Base-by-base conservation (phyloP, 2,329 filamentous ascomycete species). In the Neurospora sp. region DNA sequence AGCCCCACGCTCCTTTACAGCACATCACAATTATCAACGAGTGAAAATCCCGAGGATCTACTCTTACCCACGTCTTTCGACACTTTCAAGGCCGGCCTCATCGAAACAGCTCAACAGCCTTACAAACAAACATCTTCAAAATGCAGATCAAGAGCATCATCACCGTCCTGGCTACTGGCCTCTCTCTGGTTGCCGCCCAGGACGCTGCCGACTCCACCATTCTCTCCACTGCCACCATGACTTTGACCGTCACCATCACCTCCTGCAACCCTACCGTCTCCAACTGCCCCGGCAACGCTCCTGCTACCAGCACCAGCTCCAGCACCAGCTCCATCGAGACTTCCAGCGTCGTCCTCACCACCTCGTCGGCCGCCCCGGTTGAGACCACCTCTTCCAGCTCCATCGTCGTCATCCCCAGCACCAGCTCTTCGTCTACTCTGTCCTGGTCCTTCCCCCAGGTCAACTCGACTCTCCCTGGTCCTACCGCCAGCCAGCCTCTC, bases 91-190 rank as follows among this genome's bases (percentile, higher is more conserved):
- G 70, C 71, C 46, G 70, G 71, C 69, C 62, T 69, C 71, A 69
- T 72, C 72, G 70, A 62, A 36, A 69, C 39, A 69, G 39, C 68
- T 68, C 40, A 40, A 62, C 41, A 69, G 52, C 17, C 19, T 40
- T 62, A 57, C 66, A 69, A 70, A 72, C 69, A 68, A 39, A 72
- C 73, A 71, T 70, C 69, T 66, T 74, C 81, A 83, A 78, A 73
- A 85, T 85, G 83, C 82, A 81, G 75, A 80, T 82, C 80, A 78
- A 82, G 73, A 78, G 76, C 76, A 74, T 84, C 77, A 72, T 83
- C 75, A 74, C 80, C 72, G 73, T 83, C 73, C 72, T 84, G 73
- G 81, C 82, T 74, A 74, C 77, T 71, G 78, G 79, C 77, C 80
- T 80, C 69, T 78, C 81, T 66, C 66, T 79, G 69, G 79, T 79